Conservation (phyloP, 179 eudicot genomes). For the Dionaea muscipula region DNA sequence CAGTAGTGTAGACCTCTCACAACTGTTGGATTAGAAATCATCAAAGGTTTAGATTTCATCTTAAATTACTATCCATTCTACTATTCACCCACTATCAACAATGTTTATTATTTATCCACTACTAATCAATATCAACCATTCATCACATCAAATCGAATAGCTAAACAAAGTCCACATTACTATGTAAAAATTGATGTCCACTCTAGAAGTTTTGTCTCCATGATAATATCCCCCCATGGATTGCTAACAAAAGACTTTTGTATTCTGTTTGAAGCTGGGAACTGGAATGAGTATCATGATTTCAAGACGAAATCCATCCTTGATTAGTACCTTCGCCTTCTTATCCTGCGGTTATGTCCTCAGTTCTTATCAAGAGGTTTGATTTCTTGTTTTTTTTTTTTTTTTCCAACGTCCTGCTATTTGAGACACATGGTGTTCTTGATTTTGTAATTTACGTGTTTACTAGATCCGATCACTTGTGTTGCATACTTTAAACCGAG, state of each 20-base stretch:
- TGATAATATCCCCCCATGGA: neutral
- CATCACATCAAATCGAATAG: too few relatives aligned
- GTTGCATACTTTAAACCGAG: constrained; percentile 74
- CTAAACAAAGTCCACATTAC: too few relatives aligned
- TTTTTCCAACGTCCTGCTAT: constrained; percentile 4
- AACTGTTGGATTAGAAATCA: too few relatives aligned
- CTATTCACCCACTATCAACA: too few relatives aligned
- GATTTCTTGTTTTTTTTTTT: neutral
- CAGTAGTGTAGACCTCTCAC: too few relatives aligned
- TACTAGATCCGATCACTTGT: constrained; percentile 84
- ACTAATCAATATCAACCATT: too few relatives aligned
- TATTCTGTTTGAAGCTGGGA: constrained; percentile 58
- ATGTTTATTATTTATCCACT: too few relatives aligned
- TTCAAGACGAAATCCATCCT: constrained; percentile 68
- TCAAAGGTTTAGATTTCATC: too few relatives aligned
- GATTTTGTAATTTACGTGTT: constrained; percentile 10
- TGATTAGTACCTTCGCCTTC: constrained; percentile 61
- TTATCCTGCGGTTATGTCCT: constrained; percentile 89
- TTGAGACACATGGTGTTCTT: constrained; percentile 10
- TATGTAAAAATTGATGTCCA: too few relatives aligned
- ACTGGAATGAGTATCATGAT: constrained; percentile 89
- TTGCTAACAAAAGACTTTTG: constrained; percentile 10
- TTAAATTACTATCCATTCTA: too few relatives aligned
- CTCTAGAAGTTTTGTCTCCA: too few relatives aligned
- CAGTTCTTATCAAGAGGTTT: constrained; percentile 92